Evolutionary conservation across 495 filamentous ascomycete genomes (phyloP), one percentile per base, ranked within the genome.

Genomic region (Polyplosphaeria fusca): DNA sequence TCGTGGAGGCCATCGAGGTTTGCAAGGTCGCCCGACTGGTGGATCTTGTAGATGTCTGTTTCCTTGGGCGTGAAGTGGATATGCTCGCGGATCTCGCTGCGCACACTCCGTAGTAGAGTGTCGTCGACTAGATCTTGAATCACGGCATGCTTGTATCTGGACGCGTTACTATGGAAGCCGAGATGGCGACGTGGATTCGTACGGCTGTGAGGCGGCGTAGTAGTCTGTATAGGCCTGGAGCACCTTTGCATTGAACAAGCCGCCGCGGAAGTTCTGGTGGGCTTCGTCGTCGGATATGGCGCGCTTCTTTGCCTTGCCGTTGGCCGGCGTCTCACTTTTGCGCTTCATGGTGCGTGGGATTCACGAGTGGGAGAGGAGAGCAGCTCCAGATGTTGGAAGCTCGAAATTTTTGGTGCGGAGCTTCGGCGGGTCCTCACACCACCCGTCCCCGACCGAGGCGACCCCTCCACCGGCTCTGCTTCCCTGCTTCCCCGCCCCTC

Each of bases 11-110:
- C 93, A 72, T 95, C 90, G 39, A 99, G 84, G 69, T 99, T 99
- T 7, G 93, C 94, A 16, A 99, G 79, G 68, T 99, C 93, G 50
- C 93, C 93, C 25, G 92, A 96, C 73, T 97, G 93, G 78, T 96
- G 91, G 69, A 97, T 96, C 72, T 93, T 95, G 78, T 99, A 99
- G 73, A 99, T 97, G 72, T 99, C 94, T 54, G 93, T 99, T 70
- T 99, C 93, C 74, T 99, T 99, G 60, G 91, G 91, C 43, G 93
- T 95, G 74, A 98, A 98, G 67, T 86, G 83, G 56, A 99, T 83
- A 65, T 93, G 89, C 43, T 81, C 76, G 71, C 87, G 83, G 68
- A 97, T 91, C 76, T 99, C 93, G 58, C 78, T 73, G 67, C 92
- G 91, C 61, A 99, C 94, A 48, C 81, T 75, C 64, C 89, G 91